Evolutionary conservation across 2,329 filamentous ascomycete genomes (phyloP).

Genomic region (Boeremia exigua): DNA sequence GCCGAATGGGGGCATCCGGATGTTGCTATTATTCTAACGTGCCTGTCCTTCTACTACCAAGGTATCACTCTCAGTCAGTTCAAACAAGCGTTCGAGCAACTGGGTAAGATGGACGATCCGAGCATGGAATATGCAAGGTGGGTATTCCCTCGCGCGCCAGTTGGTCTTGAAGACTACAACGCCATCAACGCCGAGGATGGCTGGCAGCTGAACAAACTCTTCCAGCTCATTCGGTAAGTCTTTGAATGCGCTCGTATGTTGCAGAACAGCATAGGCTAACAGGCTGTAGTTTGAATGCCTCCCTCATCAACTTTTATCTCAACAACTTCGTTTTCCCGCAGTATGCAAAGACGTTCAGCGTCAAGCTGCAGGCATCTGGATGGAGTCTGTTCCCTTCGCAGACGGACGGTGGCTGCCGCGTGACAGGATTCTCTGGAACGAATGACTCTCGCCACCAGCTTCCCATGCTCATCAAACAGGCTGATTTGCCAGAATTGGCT

Average conservation of each 20-base stretch:
- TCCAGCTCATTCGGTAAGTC: slow-evolving; percentile 24
- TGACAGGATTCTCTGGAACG: slow-evolving; percentile 75
- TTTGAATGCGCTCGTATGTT: too few species aligned
- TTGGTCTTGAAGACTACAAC: slow-evolving; percentile 59
- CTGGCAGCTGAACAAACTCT: slow-evolving; percentile 55
- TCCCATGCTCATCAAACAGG: slow-evolving; percentile 66
- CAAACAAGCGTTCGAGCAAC: slow-evolving; percentile 56
- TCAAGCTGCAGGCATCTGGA: slow-evolving; percentile 69
- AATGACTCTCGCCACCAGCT: slow-evolving; percentile 68
- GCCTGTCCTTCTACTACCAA: slow-evolving; percentile 67
- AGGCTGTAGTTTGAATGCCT: slow-evolving; percentile 49
- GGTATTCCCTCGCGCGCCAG: slow-evolving; percentile 54
- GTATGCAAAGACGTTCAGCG: slow-evolving; percentile 68
- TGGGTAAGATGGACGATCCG: slow-evolving; percentile 64
- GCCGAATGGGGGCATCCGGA: slow-evolving; percentile 75
- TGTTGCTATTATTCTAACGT: slow-evolving; percentile 50
- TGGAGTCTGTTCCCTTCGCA: slow-evolving; percentile 63
- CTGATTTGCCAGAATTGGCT: slow-evolving; percentile 61
- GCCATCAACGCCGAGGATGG: slow-evolving; percentile 66
- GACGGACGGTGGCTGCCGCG: slow-evolving; percentile 43
- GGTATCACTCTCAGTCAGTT: slow-evolving; percentile 61
- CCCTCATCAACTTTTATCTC: slow-evolving; percentile 68
- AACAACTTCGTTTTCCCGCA: slow-evolving; percentile 69
- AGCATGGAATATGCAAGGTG: slow-evolving; percentile 63
- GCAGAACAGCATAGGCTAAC: background rate